These are phyloP conservation scores for Collybia mongolica DNA, from an alignment of 768 basidiomycete species.

Conservation along the genomic window DNA sequence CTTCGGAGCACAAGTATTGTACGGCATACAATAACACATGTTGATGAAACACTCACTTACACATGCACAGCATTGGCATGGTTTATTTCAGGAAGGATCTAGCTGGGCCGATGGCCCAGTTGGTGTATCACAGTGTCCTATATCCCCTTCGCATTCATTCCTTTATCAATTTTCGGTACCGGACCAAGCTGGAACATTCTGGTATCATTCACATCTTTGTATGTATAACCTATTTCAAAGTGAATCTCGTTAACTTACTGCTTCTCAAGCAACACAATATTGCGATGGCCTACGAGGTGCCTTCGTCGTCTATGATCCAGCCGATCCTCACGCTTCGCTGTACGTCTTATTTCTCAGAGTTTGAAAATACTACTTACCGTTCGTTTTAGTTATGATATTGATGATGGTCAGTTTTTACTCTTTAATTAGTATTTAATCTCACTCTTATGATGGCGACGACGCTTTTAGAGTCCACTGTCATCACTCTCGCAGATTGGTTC, in stretches of 20 bases:
- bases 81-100: conserved; percentile 38
- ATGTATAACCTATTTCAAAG: conserved; percentile 15
- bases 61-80: conserved; percentile 42
- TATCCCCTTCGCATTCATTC: conserved; percentile 33
- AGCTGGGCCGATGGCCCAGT: conserved; percentile 34
- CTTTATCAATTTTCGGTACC: conserved; percentile 32
- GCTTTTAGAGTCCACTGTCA: conserved; percentile 35
- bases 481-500: conserved; percentile 38
- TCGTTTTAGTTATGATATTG: conserved; percentile 11
- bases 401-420: conserved; percentile 1
- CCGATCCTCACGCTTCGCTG: conserved; percentile 27
- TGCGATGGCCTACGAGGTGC: conserved; percentile 43
- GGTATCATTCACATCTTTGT: conserved; percentile 30
- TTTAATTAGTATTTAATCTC: background rate
- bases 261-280: conserved; percentile 39
- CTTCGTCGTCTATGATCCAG: conserved; percentile 36
- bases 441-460: background rate
- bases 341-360: conserved; percentile 19
- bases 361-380: too few species aligned
- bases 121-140: conserved; percentile 41
- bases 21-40: background rate
- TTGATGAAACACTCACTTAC: conserved; percentile 10
- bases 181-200: conserved; percentile 25
- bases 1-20: conserved; percentile 22
- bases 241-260: conserved; percentile 23